Evolutionary conservation across 2,329 filamentous ascomycete species (phyloP).

Genomic region (Epichloe uncinata): DNA sequence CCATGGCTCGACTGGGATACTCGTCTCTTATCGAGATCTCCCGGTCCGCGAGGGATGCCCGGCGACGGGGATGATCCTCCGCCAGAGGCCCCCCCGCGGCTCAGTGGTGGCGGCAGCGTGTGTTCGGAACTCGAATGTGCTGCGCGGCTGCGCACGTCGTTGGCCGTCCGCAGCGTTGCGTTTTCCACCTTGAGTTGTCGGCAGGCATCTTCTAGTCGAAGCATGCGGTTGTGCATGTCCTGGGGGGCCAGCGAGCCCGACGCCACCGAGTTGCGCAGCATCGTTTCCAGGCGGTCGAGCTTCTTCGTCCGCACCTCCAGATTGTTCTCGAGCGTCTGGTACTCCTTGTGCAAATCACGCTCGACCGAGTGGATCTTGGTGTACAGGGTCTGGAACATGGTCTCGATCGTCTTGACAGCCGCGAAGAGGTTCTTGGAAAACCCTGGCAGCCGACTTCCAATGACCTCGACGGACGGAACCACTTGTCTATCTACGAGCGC

Average conservation of each 20-base stretch:
- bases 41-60: constrained; percentile 36
- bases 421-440: constrained; percentile 84
- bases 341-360: constrained; percentile 80
- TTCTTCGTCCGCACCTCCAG: constrained; percentile 72
- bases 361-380: constrained; percentile 74
- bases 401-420: constrained; percentile 78
- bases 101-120: constrained; percentile 5
- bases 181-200: constrained; percentile 52
- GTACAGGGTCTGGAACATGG: constrained; percentile 64
- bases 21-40: constrained; percentile 33
- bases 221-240: constrained; percentile 32
- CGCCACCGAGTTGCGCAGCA: constrained; percentile 53
- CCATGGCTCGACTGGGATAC: constrained; percentile 17
- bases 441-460: constrained; percentile 70
- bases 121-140: constrained; percentile 28
- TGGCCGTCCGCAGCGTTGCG: constrained; percentile 53
- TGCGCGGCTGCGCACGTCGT: constrained; percentile 41
- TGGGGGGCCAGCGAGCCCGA: constrained; percentile 30
- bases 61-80: constrained; percentile 41
- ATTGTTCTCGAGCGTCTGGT: constrained; percentile 69
- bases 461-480: constrained; percentile 70
- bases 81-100: constrained; percentile 16
- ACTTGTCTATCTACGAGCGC: constrained; percentile 76
- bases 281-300: constrained; percentile 72
- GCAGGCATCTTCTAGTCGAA: constrained; percentile 46